These are phyloP conservation scores for Eucalyptus cloeziana DNA, from an alignment of 345 rosid species.

Conservation along the genomic window DNA sequence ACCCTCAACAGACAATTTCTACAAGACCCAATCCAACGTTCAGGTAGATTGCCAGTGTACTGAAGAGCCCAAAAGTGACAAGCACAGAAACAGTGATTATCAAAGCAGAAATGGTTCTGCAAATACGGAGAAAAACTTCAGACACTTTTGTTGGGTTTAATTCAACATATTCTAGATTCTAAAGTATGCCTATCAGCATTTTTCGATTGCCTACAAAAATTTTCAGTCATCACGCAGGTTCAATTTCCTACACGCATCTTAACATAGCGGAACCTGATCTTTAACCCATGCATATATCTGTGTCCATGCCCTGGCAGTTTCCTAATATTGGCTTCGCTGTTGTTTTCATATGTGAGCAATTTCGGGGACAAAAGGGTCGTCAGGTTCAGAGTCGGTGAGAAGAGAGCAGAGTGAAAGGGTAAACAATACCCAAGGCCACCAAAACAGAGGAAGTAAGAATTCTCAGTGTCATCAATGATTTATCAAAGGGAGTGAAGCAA, in stretches of 20 bases:
- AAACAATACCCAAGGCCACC: not conserved
- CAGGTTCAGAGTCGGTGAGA: slow-evolving; percentile 2
- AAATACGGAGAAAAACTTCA: not conserved
- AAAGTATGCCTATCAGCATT: not conserved
- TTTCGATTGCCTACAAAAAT: not conserved
- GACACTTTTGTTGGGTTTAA: not conserved
- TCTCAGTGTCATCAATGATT: not conserved
- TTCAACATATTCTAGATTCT: not conserved
- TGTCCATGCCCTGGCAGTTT: slow-evolving; percentile 2
- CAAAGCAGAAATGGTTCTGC: not conserved
- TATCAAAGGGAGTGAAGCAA: not conserved
- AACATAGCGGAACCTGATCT: not conserved
- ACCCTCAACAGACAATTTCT: not conserved
- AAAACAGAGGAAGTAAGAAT: not conserved
- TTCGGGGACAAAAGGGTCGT: slow-evolving; percentile 2
- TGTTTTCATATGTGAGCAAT: not conserved
- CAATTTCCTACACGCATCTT: not conserved
- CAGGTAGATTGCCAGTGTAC: not conserved
- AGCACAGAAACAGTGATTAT: not conserved
- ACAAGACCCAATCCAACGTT: not conserved
- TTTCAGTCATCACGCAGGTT: not conserved
- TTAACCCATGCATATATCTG: not conserved
- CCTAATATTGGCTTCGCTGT: not conserved
- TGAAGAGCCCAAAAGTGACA: not conserved
- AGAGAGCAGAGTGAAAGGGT: slow-evolving; percentile 1